These are phyloP conservation scores for Buddleja alternifolia DNA, from an alignment of 257 asterid genomes.

Conservation along the genomic window DNA sequence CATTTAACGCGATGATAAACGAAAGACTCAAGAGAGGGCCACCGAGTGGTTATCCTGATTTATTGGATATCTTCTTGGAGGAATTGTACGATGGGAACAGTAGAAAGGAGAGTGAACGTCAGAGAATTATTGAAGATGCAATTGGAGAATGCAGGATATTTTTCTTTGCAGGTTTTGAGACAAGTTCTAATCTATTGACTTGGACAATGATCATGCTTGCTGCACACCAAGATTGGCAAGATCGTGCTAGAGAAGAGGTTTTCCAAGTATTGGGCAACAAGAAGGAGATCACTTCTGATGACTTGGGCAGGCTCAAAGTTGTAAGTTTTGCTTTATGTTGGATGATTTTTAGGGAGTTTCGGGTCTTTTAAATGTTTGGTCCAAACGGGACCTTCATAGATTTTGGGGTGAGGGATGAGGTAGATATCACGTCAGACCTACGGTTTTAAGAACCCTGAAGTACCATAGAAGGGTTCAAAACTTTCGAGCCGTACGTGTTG, in stretches of 20 bases:
- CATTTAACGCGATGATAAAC: background rate
- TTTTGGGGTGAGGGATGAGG: too few species aligned
- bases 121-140: background rate
- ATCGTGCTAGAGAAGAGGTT: conserved; percentile 40
- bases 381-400: too few species aligned
- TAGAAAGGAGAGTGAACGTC: background rate
- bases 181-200: conserved; percentile 24
- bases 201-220: conserved; percentile 38
- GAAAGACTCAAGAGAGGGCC: background rate
- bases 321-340: conserved; percentile 31
- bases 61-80: conserved; percentile 13
- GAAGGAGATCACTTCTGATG: conserved; percentile 23
- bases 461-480: too few species aligned
- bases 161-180: conserved; percentile 32
- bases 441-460: too few species aligned
- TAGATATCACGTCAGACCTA: too few species aligned
- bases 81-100: background rate
- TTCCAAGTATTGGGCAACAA: conserved; percentile 23
- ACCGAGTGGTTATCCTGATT: background rate
- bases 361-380: too few species aligned
- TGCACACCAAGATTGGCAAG: conserved; percentile 35
- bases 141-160: conserved; percentile 28
- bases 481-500: too few species aligned
- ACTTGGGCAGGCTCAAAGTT: conserved; percentile 29
- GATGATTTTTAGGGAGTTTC: too few species aligned